Evolutionary conservation across 805 yeast species (phyloP).

Genomic region (Zygotorulaspora florentina): DNA sequence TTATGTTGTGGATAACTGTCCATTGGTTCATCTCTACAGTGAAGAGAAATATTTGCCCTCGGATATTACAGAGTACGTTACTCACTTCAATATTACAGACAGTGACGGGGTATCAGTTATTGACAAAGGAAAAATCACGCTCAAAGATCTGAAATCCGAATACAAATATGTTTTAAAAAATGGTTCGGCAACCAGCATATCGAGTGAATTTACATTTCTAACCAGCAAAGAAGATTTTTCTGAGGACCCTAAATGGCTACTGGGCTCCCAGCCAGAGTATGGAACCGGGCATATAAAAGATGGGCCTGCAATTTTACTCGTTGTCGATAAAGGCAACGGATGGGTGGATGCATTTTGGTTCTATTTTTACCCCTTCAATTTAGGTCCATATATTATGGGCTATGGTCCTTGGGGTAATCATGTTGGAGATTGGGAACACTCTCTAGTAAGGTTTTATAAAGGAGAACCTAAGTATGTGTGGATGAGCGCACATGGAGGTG

Average conservation of each 20-base stretch:
- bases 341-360: conserved; percentile 97
- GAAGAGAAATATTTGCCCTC: conserved; percentile 87
- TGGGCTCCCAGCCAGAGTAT: conserved; percentile 72
- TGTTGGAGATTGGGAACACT: conserved; percentile 98
- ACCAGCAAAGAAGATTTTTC: conserved; percentile 69
- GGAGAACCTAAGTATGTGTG: conserved; percentile 81
- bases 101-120: conserved; percentile 43
- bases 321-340: conserved; percentile 89
- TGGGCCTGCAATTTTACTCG: conserved; percentile 79
- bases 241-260: conserved; percentile 75
- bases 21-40: conserved; percentile 78
- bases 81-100: conserved; percentile 57
- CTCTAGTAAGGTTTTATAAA: conserved; percentile 74
- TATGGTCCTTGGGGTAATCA: conserved; percentile 96
- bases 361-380: conserved; percentile 87
- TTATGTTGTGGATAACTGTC: conserved; percentile 62
- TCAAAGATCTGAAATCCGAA: conserved; percentile 18
- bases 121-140: conserved; percentile 26
- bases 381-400: conserved; percentile 98
- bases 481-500: conserved; percentile 99
- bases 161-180: conserved; percentile 15
- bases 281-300: conserved; percentile 64
- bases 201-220: conserved; percentile 45
- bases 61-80: conserved; percentile 65
- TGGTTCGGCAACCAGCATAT: conserved; percentile 17